These are phyloP conservation scores for Arabidopsis lyrata DNA, from an alignment of 441 rosid genomes.

Conservation along the genomic window DNA sequence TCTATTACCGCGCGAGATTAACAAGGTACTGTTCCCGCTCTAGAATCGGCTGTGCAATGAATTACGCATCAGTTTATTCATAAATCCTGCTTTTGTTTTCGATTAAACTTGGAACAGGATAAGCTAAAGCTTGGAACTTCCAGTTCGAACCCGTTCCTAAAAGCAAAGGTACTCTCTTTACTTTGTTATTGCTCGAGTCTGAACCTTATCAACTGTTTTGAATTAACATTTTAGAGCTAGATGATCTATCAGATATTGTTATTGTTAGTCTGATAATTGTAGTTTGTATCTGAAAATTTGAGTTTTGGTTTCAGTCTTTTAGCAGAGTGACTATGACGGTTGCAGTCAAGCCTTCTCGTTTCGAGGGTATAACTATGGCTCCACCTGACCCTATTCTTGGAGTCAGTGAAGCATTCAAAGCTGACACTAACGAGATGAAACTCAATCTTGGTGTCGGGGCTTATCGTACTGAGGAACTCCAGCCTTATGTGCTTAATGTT, in stretches of 20 bases:
- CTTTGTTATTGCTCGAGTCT: neutral
- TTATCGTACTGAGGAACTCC: conserved; percentile 89
- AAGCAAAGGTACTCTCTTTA: conserved; percentile 56
- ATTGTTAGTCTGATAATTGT: conserved; percentile 11
- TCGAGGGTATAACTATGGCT: conserved; percentile 88
- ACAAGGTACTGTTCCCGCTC: conserved; percentile 56
- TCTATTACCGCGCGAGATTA: conserved; percentile 51
- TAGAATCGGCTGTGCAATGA: neutral
- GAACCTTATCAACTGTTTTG: neutral
- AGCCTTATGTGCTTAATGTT: conserved; percentile 95
- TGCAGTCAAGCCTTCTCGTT: conserved; percentile 75
- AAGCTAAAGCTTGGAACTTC: conserved; percentile 63
- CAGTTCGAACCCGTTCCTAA: conserved; percentile 49
- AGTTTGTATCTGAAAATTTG: conserved; percentile 20
- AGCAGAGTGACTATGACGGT: conserved; percentile 70
- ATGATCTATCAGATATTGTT: neutral
- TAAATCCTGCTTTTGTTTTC: conserved; percentile 15
- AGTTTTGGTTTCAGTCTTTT: conserved; percentile 53
- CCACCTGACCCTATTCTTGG: conserved; percentile 99
- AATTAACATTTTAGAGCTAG: neutral
- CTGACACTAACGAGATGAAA: conserved; percentile 76
- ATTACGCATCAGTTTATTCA: conserved; percentile 8
- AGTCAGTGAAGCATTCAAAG: conserved; percentile 94
- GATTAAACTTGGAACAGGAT: conserved; percentile 51
- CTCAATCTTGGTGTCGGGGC: conserved; percentile 99